Base-by-base conservation (phyloP, 2,329 filamentous ascomycete genomes). In the Plectosphaerella plurivora region DNA sequence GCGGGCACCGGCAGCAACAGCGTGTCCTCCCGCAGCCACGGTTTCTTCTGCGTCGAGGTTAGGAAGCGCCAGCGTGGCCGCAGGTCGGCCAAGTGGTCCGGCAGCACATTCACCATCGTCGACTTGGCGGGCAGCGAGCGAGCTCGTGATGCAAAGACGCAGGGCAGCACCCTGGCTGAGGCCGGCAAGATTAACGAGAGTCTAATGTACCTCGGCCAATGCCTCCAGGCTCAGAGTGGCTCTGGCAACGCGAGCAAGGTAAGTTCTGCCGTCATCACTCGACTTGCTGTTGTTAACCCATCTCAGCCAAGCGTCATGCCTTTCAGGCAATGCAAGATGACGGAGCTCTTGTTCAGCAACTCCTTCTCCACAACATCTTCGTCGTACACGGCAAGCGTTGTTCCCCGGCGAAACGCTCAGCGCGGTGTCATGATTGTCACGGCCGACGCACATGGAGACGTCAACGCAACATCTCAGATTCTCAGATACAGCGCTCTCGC, bases 141-240 rank as follows among this genome's bases (percentile, higher is more conserved):
- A 55, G 93, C 93, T 15, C 82, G 92, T 55, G 91, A 94, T 57
- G 92, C 94, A 24, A 97, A 97, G 76, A 97, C 94, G 0, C 89
- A 91, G 0, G 94, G 94, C 12, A 86, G 91, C 4, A 97, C 93
- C 0, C 80, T 99, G 14, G 93, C 89, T 0, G 94, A 99, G 73
- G 94, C 93, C 36, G 94, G 94, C 50, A 97, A 97, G 73, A 99
- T 99, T 67, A 99, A 99, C 64, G 92, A 97, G 69, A 96, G 90
- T 64, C 74, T 99, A 65, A 99, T 99, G 94, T 97, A 97, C 66
- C 80, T 99, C 1, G 94, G 94, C 0, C 94, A 97, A 65, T 99
- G 94, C 66, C 80, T 99, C 61, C 93, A 97, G 66, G 93, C 96
- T 79, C 93, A 97, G 67, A 92, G 88, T 54, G 90, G 93, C 61